phyloP scores from a whole-genome alignment of 2,329 filamentous ascomycete species.

The Colletotrichum sp. region DNA sequence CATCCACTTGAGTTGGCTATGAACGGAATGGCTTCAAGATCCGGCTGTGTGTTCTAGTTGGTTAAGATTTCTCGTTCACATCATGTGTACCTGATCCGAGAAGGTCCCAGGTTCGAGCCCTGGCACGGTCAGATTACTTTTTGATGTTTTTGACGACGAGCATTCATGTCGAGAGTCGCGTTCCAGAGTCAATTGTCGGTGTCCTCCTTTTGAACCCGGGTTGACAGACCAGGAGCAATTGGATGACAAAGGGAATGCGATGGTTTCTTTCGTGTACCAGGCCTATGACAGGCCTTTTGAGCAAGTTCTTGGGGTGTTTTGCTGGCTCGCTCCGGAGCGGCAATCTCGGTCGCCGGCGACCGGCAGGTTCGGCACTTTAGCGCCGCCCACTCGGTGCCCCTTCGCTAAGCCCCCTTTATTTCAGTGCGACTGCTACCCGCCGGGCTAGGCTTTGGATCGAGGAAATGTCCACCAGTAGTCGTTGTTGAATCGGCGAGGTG shows the following conservation, averaged over 20 bases:
- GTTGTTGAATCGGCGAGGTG: neutral
- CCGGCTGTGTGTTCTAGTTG: slow-evolving; percentile 22
- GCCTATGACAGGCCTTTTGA: neutral
- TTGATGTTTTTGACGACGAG: neutral
- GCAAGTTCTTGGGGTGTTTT: neutral
- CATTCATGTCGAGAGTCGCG: neutral
- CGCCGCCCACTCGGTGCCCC: neutral
- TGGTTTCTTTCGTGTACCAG: neutral
- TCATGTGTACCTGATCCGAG: neutral
- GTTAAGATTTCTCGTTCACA: slow-evolving; percentile 22
- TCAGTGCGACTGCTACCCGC: neutral
- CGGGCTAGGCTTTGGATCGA: neutral
- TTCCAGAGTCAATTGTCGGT: neutral
- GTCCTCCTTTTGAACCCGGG: neutral
- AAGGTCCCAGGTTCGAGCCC: slow-evolving; percentile 23
- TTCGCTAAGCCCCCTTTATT: slow-evolving; percentile 5
- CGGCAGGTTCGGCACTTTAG: slow-evolving; percentile 1
- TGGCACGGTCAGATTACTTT: slow-evolving; percentile 15
- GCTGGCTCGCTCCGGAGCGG: neutral
- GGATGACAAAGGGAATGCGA: neutral
- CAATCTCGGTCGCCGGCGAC: neutral
- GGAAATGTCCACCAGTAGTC: neutral
- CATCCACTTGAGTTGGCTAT: neutral
- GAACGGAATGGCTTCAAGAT: neutral
- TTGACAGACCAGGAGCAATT: neutral